Evolutionary conservation across 2,329 filamentous ascomycete species (phyloP).

Genomic region (Microdochium trichocladiopsis): DNA sequence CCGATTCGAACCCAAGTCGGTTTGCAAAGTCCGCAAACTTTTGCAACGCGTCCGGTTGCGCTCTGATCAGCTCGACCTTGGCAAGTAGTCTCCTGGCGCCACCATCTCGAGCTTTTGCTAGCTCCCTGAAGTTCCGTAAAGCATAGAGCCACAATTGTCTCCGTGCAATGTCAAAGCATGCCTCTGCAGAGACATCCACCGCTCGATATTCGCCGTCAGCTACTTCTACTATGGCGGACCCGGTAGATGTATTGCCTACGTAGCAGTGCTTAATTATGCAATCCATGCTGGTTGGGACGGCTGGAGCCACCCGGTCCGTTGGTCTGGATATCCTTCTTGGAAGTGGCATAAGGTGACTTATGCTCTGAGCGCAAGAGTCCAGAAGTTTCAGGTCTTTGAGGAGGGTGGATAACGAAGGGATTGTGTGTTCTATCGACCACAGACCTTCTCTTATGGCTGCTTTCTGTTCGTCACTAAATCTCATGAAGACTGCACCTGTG

Average conservation of each 20-base stretch:
- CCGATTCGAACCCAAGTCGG: neutral
- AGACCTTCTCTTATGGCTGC: neutral
- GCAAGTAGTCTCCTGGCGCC: neutral
- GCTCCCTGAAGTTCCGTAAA: neutral
- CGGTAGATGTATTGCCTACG: neutral
- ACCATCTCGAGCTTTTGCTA: neutral
- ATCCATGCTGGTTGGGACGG: neutral
- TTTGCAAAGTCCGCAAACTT: neutral
- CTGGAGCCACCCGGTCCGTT: neutral
- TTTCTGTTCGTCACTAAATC: neutral
- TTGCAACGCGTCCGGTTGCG: neutral
- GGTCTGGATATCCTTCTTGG: neutral
- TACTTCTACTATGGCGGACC: neutral
- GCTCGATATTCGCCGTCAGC: neutral
- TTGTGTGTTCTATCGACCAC: neutral
- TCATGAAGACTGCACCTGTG: neutral
- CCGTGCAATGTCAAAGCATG: neutral
- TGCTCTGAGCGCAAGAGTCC: neutral
- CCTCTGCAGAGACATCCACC: neutral
- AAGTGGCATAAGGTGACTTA: no score
- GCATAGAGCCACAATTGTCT: neutral
- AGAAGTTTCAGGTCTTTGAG: neutral
- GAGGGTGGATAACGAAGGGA: neutral
- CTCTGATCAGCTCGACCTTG: neutral
- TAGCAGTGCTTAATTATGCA: neutral